phyloP scores from a whole-genome alignment of 73 alveolate species.

The Paramecium sonneborni region DNA sequence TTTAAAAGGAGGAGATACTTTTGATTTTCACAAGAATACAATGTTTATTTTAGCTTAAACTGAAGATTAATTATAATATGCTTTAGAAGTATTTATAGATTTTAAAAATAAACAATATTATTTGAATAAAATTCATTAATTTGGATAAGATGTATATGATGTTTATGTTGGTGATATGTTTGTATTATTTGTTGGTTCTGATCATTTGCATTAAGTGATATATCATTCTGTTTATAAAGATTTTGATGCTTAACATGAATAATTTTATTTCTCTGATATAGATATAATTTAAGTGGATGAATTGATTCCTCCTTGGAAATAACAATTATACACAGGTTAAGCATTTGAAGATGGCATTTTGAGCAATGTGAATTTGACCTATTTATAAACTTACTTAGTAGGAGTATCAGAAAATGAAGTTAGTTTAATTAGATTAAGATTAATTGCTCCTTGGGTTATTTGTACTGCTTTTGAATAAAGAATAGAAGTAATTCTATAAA shows the following conservation, averaged over 20 bases:
- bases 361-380: neutral
- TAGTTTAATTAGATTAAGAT: neutral
- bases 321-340: neutral
- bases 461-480: neutral
- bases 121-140: neutral
- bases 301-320: neutral
- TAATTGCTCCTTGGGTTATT: constrained; percentile 26
- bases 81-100: constrained; percentile 10
- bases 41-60: constrained; percentile 39
- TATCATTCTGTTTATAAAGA: constrained; percentile 19
- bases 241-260: neutral
- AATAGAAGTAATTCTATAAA: neutral
- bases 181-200: constrained; percentile 20
- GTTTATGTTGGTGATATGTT: constrained; percentile 11
- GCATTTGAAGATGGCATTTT: constrained; percentile 1
- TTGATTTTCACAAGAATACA: neutral
- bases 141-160: neutral
- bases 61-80: constrained; percentile 20
- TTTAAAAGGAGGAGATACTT: neutral
- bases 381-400: neutral
- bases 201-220: neutral
- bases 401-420: constrained; percentile 9
- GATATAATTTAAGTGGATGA: constrained; percentile 41
- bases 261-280: neutral
- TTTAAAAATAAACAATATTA: neutral